Conservation (phyloP, 1,284 basidiomycete species). For the Trichosporon inkin region DNA sequence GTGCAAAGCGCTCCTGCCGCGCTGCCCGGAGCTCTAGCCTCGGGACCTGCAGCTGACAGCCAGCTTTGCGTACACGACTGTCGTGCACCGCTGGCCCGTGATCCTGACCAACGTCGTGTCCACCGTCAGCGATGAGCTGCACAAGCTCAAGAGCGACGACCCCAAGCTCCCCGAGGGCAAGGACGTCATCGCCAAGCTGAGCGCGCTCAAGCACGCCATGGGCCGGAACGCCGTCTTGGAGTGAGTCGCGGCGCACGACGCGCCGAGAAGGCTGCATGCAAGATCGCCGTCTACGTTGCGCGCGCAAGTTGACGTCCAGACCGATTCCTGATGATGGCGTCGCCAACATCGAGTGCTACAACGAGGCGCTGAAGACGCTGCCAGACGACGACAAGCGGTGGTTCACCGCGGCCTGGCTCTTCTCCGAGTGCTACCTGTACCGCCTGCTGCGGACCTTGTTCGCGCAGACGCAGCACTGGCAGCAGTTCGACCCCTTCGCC, state of each 20-base stretch:
- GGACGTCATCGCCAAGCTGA: constrained; percentile 69
- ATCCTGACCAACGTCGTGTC: constrained; percentile 79
- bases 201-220: constrained; percentile 86
- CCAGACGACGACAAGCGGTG: constrained; percentile 64
- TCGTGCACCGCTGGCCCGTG: constrained; percentile 65
- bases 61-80: constrained; percentile 47
- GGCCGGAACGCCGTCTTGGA: constrained; percentile 69
- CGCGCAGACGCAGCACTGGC: constrained; percentile 67
- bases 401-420: constrained; percentile 91
- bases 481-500: constrained; percentile 77
- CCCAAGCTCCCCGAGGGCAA: constrained; percentile 64
- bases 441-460: constrained; percentile 76
- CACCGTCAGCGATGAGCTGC: constrained; percentile 60
- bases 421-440: constrained; percentile 80
- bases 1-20: background rate
- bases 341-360: constrained; percentile 64
- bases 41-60: background rate
- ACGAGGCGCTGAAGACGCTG: constrained; percentile 62
- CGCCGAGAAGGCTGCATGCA: background rate
- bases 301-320: constrained; percentile 49
- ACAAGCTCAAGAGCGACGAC: constrained; percentile 51
- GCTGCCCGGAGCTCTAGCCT: background rate
- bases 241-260: constrained; percentile 52
- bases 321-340: constrained; percentile 69
- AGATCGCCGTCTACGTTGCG: background rate